Base-by-base conservation (phyloP, 768 basidiomycete species). In the Tylopilus subfusipes region DNA sequence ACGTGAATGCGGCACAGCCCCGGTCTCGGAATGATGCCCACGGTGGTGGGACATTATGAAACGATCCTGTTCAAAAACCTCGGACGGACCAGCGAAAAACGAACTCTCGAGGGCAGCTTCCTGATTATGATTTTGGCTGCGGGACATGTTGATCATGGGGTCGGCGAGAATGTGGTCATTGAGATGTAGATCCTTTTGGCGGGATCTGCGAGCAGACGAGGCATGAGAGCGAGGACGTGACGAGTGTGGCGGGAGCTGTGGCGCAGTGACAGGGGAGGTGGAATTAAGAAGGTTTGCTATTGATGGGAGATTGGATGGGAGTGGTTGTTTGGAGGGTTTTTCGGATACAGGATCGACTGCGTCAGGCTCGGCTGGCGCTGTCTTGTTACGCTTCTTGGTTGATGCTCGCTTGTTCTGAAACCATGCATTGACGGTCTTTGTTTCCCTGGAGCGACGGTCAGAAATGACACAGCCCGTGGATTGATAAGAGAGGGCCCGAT, bases 401-500 rank as follows among this genome's bases (percentile, higher is more conserved):
- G 88, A 89, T 7, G 89, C 88, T 51, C 89, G 79, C 76, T 90
- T 90, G 68, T 90, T 90, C 73, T 90, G 88, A 72, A 90, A 91
- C 85, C 87, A 90, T 14, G 89, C 86, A 67, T 88, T 87, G 66
- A 90, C 88, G 3, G 86, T 88, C 78, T 90, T 90, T 69, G 82
- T 84, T 68, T 90, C 86, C 85, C 89, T 90, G 66, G 49, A 50
- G 58, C 3, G 19, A 54, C 46, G 38, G 56, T n/a, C 48, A 44
- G 19, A 53, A 48, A 62, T 42, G 45, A 59, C 19, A 48, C 46
- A 47, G 48, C 51, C 29, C 50, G 21, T 3, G 39, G 42, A 60
- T 53, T 58, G 59, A 68, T 60, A 65, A 62, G 53, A 46, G 39
- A 21, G n/a, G n/a, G 33, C 46, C 55, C 52, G 60, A 56, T 56